Percentiles rank a stretch among this genome's conserved stretches.
Evolutionary conservation across 1,139 yeast genomes (phyloP).

Genomic region (Candida labiduridarum): DNA sequence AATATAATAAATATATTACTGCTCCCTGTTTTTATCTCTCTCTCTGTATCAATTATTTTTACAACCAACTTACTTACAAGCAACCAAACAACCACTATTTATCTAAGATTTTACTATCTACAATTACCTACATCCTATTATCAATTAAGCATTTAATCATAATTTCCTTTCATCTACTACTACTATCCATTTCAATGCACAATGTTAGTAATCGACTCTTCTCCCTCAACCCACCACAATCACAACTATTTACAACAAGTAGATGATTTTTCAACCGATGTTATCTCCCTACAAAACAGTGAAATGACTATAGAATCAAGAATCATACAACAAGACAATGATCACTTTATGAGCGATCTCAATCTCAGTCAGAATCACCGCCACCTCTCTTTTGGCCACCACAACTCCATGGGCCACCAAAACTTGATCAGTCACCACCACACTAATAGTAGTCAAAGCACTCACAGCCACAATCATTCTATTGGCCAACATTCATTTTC

Average conservation of each 20-base stretch:
- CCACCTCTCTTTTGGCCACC: background rate
- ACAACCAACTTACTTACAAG: background rate
- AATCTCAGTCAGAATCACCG: background rate
- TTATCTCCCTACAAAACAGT: conserved; percentile 42
- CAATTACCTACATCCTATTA: background rate
- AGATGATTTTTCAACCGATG: conserved; percentile 35
- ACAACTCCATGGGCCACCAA: too few relatives aligned
- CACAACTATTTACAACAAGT: background rate
- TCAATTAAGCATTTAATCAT: background rate
- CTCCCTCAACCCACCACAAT: conserved; percentile 3
- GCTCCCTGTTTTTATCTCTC: background rate
- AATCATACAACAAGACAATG: conserved; percentile 1
- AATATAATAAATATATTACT: background rate
- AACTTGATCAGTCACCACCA: conserved; percentile 4
- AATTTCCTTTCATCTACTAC: background rate
- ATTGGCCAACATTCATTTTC: too few relatives aligned
- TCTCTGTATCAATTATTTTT: background rate
- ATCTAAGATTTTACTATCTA: too few relatives aligned
- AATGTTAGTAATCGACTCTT: conserved; percentile 4
- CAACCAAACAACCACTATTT: background rate
- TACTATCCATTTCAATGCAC: background rate
- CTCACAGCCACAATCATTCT: background rate
- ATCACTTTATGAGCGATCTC: conserved; percentile 1
- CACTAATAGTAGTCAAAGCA: conserved; percentile 2
- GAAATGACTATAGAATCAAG: conserved; percentile 34